These are phyloP conservation scores for Naegleria gruberi DNA, from an alignment of 208 protist genomes.

Conservation along the genomic window DNA sequence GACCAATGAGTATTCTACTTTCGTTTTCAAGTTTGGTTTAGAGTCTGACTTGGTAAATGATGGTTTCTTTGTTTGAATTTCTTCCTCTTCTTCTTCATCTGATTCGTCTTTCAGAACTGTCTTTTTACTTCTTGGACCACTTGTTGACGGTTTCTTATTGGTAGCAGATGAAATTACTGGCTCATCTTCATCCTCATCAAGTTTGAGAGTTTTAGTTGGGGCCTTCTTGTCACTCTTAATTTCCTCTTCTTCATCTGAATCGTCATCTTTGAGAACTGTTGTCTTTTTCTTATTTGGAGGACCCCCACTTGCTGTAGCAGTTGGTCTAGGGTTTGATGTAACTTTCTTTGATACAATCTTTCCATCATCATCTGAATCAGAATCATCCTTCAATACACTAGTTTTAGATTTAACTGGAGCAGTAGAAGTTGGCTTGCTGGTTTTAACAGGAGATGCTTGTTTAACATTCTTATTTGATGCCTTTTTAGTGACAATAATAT, in stretches of 20 bases:
- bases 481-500: neutral
- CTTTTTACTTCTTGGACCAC: neutral
- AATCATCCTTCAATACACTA: neutral
- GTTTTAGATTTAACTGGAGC: neutral
- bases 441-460: too few species aligned
- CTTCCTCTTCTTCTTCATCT: neutral
- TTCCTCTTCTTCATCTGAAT: neutral
- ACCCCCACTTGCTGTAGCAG: neutral
- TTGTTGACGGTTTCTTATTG: neutral
- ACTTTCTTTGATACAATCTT: neutral
- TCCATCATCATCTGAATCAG: neutral
- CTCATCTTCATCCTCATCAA: too few species aligned
- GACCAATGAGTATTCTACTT: neutral
- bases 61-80: neutral
- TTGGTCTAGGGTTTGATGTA: neutral
- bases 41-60: neutral
- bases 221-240: neutral
- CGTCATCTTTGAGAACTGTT: neutral
- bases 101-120: neutral
- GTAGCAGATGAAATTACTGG: neutral
- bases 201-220: neutral
- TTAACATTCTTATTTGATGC: too few species aligned
- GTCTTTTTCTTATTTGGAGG: neutral
- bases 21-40: neutral
- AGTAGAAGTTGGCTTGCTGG: too few species aligned